These are phyloP conservation scores for Wickerhamomyces chambardii DNA, from an alignment of 805 yeast genomes.

Conservation along the genomic window DNA sequence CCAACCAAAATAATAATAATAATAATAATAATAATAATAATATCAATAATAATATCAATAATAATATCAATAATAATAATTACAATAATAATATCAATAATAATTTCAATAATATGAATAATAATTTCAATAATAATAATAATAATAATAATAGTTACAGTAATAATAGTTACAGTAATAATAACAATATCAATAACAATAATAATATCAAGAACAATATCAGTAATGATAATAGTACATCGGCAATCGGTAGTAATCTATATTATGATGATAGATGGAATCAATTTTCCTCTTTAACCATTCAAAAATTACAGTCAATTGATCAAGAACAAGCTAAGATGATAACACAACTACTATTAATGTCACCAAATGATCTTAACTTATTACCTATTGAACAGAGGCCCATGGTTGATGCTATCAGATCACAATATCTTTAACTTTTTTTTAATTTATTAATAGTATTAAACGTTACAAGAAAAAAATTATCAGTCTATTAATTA, in stretches of 20 bases:
- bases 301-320: conserved; percentile 38
- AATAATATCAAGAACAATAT: conserved; percentile 4
- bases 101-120: too few relatives aligned
- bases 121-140: too few relatives aligned
- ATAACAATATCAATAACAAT: conserved; percentile 3
- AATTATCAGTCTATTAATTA: too few relatives aligned
- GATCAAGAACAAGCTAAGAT: conserved; percentile 50
- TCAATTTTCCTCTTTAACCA: conserved; percentile 37
- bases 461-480: too few relatives aligned
- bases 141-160: too few relatives aligned
- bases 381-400: conserved; percentile 36
- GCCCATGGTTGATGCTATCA: conserved; percentile 43
- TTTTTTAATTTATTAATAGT: too few relatives aligned
- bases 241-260: background rate
- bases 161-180: conserved; percentile 21
- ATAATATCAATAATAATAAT: too few relatives aligned
- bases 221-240: conserved; percentile 7
- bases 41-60: too few relatives aligned
- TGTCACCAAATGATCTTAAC: conserved; percentile 33
- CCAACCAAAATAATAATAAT: too few relatives aligned
- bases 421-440: conserved; percentile 34
- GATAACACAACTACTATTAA: conserved; percentile 37
- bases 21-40: too few relatives aligned
- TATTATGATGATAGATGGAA: conserved; percentile 33
- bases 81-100: too few relatives aligned